phyloP scores from a whole-genome alignment of 805 yeast species.

The Candida chauliodis region DNA sequence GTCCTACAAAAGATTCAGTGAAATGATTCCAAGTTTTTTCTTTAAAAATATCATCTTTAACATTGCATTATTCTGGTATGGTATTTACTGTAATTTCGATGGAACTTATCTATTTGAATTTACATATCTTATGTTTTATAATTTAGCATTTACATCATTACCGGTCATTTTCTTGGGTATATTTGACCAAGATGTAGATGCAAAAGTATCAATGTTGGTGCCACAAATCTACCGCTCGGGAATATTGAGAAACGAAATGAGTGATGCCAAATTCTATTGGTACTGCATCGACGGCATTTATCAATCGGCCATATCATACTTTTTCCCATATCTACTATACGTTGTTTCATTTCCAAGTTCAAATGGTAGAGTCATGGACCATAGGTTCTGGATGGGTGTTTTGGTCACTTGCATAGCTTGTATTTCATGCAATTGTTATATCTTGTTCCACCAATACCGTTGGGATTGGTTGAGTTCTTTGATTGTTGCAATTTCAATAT shows the following conservation, averaged over 20 bases:
- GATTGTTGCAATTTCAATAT: constrained; percentile 53
- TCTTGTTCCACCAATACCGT: constrained; percentile 64
- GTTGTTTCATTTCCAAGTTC: constrained; percentile 25
- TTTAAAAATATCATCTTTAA: constrained; percentile 77
- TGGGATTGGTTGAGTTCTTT: constrained; percentile 77
- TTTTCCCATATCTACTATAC: constrained; percentile 61
- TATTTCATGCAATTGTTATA: constrained; percentile 62
- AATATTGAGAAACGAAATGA: constrained; percentile 70
- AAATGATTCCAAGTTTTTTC: constrained; percentile 80
- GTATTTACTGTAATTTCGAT: constrained; percentile 69
- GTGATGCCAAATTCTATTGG: constrained; percentile 60
- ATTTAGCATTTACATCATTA: constrained; percentile 76
- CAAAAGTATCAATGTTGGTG: constrained; percentile 61
- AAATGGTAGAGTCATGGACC: constrained; percentile 61
- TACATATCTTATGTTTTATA: constrained; percentile 77
- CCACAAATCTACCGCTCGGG: constrained; percentile 77
- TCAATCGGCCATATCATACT: constrained; percentile 70
- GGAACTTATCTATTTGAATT: constrained; percentile 77
- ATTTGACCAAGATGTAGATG: constrained; percentile 77
- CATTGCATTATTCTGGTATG: constrained; percentile 75
- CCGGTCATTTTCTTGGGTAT: constrained; percentile 78
- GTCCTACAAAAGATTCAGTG: constrained; percentile 78
- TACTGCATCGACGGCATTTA: constrained; percentile 77
- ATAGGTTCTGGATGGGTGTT: constrained; percentile 70
- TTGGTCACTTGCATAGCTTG: constrained; percentile 65